Conservation (phyloP, 1,284 basidiomycete species). For the Pseudozyma hubeiensis region DNA sequence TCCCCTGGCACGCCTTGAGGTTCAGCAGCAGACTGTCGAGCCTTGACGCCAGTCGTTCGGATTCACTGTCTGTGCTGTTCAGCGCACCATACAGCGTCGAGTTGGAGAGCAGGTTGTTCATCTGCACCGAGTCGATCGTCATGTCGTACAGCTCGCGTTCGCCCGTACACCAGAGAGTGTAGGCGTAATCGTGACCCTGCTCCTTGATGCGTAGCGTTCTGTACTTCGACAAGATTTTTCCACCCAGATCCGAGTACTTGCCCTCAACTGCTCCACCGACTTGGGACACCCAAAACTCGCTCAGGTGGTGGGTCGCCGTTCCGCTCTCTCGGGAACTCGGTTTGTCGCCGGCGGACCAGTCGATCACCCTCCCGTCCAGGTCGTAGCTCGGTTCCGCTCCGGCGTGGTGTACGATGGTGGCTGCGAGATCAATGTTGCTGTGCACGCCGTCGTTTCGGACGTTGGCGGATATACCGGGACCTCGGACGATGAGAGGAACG, state of each 20-base stretch:
- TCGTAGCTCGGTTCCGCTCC: slow-evolving; percentile 9
- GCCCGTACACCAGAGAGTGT: slow-evolving; percentile 8
- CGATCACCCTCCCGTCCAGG: slow-evolving; percentile 9
- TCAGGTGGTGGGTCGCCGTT: slow-evolving; percentile 11
- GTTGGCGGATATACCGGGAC: background rate
- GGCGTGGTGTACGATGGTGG: slow-evolving; percentile 2
- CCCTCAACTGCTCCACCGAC: slow-evolving; percentile 8
- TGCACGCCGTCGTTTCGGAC: background rate
- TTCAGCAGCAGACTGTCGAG: slow-evolving; percentile 11
- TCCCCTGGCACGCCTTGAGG: slow-evolving; percentile 12
- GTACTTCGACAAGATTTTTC: slow-evolving; percentile 7
- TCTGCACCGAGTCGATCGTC: background rate
- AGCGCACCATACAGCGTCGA: background rate
- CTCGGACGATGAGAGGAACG: slow-evolving; percentile 7
- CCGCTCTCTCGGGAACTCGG: background rate
- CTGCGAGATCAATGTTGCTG: slow-evolving; percentile 17
- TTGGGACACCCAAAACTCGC: slow-evolving; percentile 16
- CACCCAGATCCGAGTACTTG: background rate
- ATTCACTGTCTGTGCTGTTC: background rate
- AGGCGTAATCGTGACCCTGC: slow-evolving; percentile 1
- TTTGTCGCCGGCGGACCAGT: background rate
- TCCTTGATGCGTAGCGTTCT: slow-evolving; percentile 10
- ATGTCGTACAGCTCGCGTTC: slow-evolving; percentile 12
- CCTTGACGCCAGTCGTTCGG: slow-evolving; percentile 3
- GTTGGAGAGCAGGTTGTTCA: slow-evolving; percentile 4